Percentiles rank a stretch among this genome's conserved stretches.
phyloP scores from a whole-genome alignment of 305 asterid genomes.

The Ruellia speciosa region DNA sequence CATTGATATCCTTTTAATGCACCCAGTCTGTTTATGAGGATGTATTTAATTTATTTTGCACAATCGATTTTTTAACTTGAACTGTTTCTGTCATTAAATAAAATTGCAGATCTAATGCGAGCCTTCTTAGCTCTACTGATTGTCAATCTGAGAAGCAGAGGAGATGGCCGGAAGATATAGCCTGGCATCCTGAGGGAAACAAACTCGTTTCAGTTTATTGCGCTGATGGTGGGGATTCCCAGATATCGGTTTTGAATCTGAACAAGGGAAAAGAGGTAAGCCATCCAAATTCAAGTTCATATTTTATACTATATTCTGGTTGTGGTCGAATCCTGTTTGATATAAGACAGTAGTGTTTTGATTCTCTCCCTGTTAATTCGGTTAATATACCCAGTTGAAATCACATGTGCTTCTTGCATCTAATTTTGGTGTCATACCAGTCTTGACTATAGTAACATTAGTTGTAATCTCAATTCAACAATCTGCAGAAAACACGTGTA shows the following conservation, averaged over 20 bases:
- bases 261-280: slow-evolving; percentile 64
- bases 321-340: not conserved
- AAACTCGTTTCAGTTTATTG: slow-evolving; percentile 67
- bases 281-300: slow-evolving; percentile 4
- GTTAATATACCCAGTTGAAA: too few species aligned
- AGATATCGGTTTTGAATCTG: slow-evolving; percentile 63
- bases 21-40: slow-evolving; percentile 1
- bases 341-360: too few species aligned
- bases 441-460: not conserved
- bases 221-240: slow-evolving; percentile 83
- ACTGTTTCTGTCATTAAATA: slow-evolving; percentile 19
- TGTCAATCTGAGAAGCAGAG: slow-evolving; percentile 65
- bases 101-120: slow-evolving; percentile 65
- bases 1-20: slow-evolving; percentile 15
- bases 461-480: slow-evolving; percentile 18
- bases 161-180: slow-evolving; percentile 97
- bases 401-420: not conserved
- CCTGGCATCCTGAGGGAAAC: slow-evolving; percentile 90
- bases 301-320: not conserved
- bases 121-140: slow-evolving; percentile 50
- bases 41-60: slow-evolving; percentile 8
- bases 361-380: not conserved
- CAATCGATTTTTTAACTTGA: slow-evolving; percentile 18
- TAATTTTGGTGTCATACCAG: slow-evolving; percentile 5
- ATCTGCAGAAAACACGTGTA: slow-evolving; percentile 46